Base-by-base conservation (phyloP, 805 yeast genomes). In the Lipomyces starkeyi region DNA sequence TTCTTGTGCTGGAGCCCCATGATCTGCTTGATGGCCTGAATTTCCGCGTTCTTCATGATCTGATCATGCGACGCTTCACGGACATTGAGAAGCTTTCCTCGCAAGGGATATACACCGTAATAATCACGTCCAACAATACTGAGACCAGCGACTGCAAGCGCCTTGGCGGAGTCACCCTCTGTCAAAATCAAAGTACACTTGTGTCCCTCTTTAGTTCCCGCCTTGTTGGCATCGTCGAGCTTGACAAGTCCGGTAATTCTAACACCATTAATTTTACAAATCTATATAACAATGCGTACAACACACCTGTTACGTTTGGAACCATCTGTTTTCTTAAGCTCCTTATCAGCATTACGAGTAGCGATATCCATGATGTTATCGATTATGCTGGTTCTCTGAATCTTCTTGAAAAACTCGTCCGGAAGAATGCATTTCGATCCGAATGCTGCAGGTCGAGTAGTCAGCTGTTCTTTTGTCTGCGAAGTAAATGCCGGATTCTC, bases 401-500 rank as follows among this genome's bases (percentile, higher is more conserved):
- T 83, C 70, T 86, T 88, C 70, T 86, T 87, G 69, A 94, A 84
- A 77, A 91, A 95, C 29, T 83, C 89, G 67, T 91, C 96, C 17
- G 91, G 85, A 5, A 95, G 83, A n/a, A 84, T 87, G 77, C 86
- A 90, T 81, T 82, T 89, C 9, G 97, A 91, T 34, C 98, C 98
- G 81, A 94, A 95, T 73, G 93, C 96, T 22, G 90, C 83, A 0
- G 88, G 88, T 76, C 95, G 88, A 0, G 98, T 92, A 29, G 97
- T 93, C 74, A 95, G 81, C 76, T 93, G 97, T 78, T 95, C 99
- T 76, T 95, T 95, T 0, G 99, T 95, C 80, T 95, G 99, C 0
- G 98, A 93, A 0, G 98, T 93, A 78, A 95, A 95, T 0, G 98
- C 96, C 0, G 99, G 99, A 74, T 95, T 95, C 77, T 93, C 97